Percentiles rank a stretch among this genome's conserved stretches.
Conservation (phyloP, 2,329 filamentous ascomycete genomes). For the Beauveria varroae region DNA sequence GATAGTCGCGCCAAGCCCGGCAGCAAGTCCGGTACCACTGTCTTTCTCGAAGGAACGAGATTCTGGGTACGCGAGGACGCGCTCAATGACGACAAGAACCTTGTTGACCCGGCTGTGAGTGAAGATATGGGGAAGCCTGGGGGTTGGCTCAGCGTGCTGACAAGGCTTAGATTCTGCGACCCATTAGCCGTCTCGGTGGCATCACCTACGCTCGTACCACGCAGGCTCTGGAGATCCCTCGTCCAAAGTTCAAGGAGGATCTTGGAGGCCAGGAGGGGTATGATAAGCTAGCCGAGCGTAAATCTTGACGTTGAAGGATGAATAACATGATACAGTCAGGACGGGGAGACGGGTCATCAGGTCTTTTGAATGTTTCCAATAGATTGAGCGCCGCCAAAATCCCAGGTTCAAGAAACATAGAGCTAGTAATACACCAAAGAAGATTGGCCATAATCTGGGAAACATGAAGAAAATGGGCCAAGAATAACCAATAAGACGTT, state of each 20-base stretch:
- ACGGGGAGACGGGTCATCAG: too few species aligned
- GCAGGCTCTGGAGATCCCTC: slow-evolving; percentile 63
- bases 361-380: not conserved
- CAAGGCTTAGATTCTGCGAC: slow-evolving; percentile 54
- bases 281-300: slow-evolving; percentile 37
- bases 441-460: not conserved
- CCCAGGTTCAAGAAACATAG: not conserved
- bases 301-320: not conserved
- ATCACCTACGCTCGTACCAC: slow-evolving; percentile 72
- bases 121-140: too few species aligned
- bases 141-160: not conserved
- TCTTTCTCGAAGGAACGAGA: slow-evolving; percentile 71
- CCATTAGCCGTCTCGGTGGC: slow-evolving; percentile 73
- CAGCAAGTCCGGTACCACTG: slow-evolving; percentile 66
- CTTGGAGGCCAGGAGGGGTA: slow-evolving; percentile 45
- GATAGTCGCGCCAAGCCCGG: slow-evolving; percentile 63
- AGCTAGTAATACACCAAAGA: not conserved
- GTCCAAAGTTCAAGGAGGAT: slow-evolving; percentile 50
- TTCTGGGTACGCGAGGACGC: slow-evolving; percentile 92
- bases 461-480: not conserved
- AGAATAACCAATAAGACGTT: not conserved
- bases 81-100: slow-evolving; percentile 65
- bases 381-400: not conserved
- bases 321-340: too few species aligned
- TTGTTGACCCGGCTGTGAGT: slow-evolving; percentile 63